These are phyloP conservation scores for Cichorium intybus DNA, from an alignment of 140 eudicot species.

Conservation along the genomic window DNA sequence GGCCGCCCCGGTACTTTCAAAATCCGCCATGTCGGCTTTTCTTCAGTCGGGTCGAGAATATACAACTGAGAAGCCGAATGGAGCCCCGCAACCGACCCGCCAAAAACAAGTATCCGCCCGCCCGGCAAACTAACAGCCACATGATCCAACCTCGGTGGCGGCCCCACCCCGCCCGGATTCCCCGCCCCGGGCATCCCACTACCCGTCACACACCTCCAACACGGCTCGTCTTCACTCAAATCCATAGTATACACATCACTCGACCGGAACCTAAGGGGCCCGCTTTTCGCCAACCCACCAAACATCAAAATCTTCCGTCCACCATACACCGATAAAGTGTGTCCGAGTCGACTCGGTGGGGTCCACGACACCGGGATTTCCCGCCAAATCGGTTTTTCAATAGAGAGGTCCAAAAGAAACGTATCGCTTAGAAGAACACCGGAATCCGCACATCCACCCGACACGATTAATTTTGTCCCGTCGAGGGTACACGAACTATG, in stretches of 20 bases:
- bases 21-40: constrained; percentile 95
- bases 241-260: constrained; percentile 85
- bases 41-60: constrained; percentile 90
- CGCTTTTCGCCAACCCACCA: constrained; percentile 84
- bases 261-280: constrained; percentile 69
- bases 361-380: constrained; percentile 86
- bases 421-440: constrained; percentile 90
- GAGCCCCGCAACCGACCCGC: constrained; percentile 97
- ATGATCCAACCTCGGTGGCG: constrained; percentile 93
- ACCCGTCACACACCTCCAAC: constrained; percentile 93
- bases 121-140: constrained; percentile 97
- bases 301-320: constrained; percentile 88
- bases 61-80: constrained; percentile 95
- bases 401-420: constrained; percentile 65
- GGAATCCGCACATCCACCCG: constrained; percentile 94
- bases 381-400: constrained; percentile 85
- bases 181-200: constrained; percentile 97
- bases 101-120: constrained; percentile 88
- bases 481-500: constrained; percentile 90
- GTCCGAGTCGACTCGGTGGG: constrained; percentile 87
- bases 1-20: constrained; percentile 91
- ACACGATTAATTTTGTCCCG: constrained; percentile 75
- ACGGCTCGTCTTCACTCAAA: constrained; percentile 81
- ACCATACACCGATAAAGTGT: constrained; percentile 77
- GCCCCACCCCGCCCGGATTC: constrained; percentile 92